phyloP scores from a whole-genome alignment of 78 protist genomes.

The Polysphondylium violaceum region DNA sequence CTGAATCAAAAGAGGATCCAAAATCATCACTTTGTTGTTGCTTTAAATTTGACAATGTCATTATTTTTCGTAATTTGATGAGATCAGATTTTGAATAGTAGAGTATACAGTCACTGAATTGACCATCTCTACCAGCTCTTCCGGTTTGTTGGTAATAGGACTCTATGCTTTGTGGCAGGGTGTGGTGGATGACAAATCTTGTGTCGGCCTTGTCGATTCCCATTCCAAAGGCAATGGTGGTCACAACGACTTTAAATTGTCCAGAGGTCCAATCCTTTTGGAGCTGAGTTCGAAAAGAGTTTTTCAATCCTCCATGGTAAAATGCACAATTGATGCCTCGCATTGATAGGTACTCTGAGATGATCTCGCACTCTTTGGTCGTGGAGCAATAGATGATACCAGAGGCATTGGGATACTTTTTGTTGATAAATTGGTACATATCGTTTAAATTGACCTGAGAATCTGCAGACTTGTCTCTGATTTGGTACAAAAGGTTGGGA shows the following conservation, averaged over 20 bases:
- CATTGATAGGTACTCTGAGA: conserved; percentile 58
- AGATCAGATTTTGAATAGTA: conserved; percentile 22
- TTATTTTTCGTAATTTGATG: neutral
- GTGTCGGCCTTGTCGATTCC: conserved; percentile 96
- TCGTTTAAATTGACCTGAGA: neutral
- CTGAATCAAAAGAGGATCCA: no score
- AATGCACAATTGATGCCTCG: neutral
- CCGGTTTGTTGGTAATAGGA: conserved; percentile 94
- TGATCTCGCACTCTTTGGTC: conserved; percentile 74
- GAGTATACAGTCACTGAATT: conserved; percentile 42
- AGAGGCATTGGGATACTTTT: neutral
- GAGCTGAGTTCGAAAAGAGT: neutral
- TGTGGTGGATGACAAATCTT: conserved; percentile 94
- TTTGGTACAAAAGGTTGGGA: conserved; percentile 27
- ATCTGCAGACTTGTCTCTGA: conserved; percentile 8
- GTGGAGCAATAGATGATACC: conserved; percentile 74
- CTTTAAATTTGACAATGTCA: neutral
- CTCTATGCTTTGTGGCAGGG: conserved; percentile 95
- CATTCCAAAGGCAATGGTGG: conserved; percentile 99
- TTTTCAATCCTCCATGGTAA: conserved; percentile 85
- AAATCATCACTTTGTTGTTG: no score
- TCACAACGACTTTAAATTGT: conserved; percentile 82
- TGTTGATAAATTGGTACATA: neutral
- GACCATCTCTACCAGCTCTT: conserved; percentile 88
- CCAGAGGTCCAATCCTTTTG: conserved; percentile 88